Evolutionary conservation across 139 green algal genomes (phyloP).

Genomic region (Eudorina sp.): DNA sequence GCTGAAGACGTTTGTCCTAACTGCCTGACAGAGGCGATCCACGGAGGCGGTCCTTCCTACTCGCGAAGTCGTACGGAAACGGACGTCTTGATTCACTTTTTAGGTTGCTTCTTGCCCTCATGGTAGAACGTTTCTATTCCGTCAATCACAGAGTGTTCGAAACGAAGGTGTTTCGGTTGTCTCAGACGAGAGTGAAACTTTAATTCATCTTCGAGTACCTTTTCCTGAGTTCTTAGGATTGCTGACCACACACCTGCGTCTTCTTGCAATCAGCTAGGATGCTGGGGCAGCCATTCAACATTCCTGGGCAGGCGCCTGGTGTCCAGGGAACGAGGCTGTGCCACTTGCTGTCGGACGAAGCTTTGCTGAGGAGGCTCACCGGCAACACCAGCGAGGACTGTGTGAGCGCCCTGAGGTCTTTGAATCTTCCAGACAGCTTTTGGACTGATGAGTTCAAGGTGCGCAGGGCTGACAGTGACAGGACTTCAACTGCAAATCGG

Average conservation of each 20-base stretch:
- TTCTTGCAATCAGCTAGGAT: background rate
- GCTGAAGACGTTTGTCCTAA: too few species aligned
- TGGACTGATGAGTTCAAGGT: constrained; percentile 47
- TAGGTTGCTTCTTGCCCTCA: too few species aligned
- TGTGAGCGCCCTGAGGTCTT: background rate
- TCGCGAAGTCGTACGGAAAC: too few species aligned
- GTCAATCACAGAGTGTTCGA: too few species aligned
- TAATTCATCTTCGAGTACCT: background rate
- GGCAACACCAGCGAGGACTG: constrained; percentile 30
- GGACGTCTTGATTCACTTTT: too few species aligned
- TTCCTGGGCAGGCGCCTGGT: constrained; percentile 9
- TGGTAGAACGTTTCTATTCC: too few species aligned
- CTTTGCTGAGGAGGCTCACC: background rate
- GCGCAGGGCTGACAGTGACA: background rate
- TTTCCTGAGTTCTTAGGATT: too few species aligned
- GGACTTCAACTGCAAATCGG: constrained; percentile 15
- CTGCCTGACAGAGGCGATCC: too few species aligned
- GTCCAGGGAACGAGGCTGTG: constrained; percentile 23
- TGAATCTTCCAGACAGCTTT: constrained; percentile 38
- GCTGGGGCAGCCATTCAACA: background rate
- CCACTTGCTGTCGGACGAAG: constrained; percentile 39
- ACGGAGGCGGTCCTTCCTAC: too few species aligned
- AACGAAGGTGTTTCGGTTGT: too few species aligned
- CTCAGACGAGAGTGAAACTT: background rate
- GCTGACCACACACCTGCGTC: too few species aligned